These are phyloP conservation scores for Thelonectria olida DNA, from an alignment of 2,329 filamentous ascomycete genomes.

Conservation along the genomic window DNA sequence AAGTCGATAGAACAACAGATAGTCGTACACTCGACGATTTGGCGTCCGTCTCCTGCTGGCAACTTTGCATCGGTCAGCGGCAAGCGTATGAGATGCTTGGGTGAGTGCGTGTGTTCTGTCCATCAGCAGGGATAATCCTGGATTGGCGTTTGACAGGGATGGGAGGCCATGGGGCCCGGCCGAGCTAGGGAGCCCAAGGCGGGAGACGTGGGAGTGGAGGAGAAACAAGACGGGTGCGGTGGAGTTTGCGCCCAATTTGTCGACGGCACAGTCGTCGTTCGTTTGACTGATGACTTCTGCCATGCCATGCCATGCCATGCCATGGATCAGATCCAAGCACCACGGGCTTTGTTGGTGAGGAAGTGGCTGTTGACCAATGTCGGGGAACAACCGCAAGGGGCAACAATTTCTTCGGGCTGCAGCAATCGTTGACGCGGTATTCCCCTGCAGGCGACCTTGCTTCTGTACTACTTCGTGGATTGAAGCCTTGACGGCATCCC, in stretches of 20 bases:
- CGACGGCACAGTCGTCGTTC: conserved; percentile 15
- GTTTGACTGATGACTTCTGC: conserved; percentile 11
- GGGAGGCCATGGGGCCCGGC: conserved; percentile 15
- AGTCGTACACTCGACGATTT: background rate
- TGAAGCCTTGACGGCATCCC: too few relatives aligned
- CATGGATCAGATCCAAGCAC: too few relatives aligned
- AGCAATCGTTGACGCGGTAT: background rate
- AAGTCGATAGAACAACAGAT: background rate
- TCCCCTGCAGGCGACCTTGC: background rate
- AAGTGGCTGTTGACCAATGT: background rate
- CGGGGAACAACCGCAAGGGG: background rate
- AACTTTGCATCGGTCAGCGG: conserved; percentile 1
- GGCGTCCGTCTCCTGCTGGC: conserved; percentile 5
- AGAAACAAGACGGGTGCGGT: conserved; percentile 22
- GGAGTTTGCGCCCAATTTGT: conserved; percentile 21
- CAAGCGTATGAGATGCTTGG: conserved; percentile 5
- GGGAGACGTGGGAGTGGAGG: conserved; percentile 21
- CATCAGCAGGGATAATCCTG: conserved; percentile 40
- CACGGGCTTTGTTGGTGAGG: background rate
- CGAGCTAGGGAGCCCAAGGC: conserved; percentile 8
- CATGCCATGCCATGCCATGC: conserved; percentile 5
- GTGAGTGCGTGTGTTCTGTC: conserved; percentile 28
- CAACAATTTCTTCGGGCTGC: background rate
- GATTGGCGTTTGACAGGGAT: conserved; percentile 36
- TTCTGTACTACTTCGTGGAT: too few relatives aligned